A percentile compares a stretch with the other conserved stretches of the same genome.
Evolutionary conservation across 1,139 yeast species (phyloP).

Genomic region (Hemisphaericaspora xylofermentans): DNA sequence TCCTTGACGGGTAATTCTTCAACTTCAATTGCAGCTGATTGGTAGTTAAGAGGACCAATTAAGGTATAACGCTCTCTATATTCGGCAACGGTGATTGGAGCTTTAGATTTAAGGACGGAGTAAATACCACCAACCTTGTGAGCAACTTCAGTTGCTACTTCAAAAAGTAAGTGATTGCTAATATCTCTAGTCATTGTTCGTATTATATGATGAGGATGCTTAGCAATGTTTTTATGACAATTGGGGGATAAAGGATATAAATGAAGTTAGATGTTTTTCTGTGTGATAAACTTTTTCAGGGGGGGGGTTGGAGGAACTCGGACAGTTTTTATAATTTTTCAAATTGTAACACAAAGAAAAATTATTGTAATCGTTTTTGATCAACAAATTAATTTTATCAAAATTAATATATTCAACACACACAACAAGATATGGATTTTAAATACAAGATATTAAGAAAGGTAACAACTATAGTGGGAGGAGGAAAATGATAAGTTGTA

Average conservation of each 20-base stretch:
- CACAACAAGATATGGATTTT: too few relatives aligned
- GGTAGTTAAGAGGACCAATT: slow-evolving; percentile 81
- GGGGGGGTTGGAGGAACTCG: background rate
- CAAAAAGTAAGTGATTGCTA: slow-evolving; percentile 83
- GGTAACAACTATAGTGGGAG: too few relatives aligned
- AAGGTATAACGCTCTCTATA: slow-evolving; percentile 84
- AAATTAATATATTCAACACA: too few relatives aligned
- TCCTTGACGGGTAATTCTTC: slow-evolving; percentile 80
- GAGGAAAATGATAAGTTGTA: too few relatives aligned
- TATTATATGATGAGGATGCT: background rate
- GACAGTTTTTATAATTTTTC: too few relatives aligned
- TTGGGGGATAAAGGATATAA: background rate
- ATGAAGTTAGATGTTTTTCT: too few relatives aligned
- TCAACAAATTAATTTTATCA: too few relatives aligned
- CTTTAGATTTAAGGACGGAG: slow-evolving; percentile 93
- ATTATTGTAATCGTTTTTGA: too few relatives aligned
- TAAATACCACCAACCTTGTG: slow-evolving; percentile 97
- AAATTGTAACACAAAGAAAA: too few relatives aligned
- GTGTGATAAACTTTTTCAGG: background rate
- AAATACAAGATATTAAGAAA: too few relatives aligned
- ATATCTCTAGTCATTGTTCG: slow-evolving; percentile 67
- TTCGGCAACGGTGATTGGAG: slow-evolving; percentile 94
- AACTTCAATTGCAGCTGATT: slow-evolving; percentile 87
- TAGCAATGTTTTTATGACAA: background rate
- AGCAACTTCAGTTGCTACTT: slow-evolving; percentile 97